Percentiles rank a stretch among this genome's conserved stretches.
These are phyloP conservation scores for Phaffomyces thermotolerans DNA, from an alignment of 805 yeast species.

Conservation along the genomic window DNA sequence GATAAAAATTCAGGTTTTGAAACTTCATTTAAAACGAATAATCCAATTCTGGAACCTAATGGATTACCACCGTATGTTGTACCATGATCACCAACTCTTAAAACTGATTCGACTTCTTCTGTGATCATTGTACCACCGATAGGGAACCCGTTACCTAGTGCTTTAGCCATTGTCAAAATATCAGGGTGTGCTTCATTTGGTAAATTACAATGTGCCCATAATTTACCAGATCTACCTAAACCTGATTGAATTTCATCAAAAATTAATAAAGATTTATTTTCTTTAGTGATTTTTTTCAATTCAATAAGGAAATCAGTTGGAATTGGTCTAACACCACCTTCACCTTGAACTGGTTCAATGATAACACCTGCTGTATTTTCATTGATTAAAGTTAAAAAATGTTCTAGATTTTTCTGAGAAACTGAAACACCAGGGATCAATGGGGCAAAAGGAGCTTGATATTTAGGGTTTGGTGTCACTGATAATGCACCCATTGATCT, in stretches of 20 bases:
- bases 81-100: conserved; percentile 93
- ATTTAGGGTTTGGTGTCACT: conserved; percentile 88
- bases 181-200: conserved; percentile 89
- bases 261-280: conserved; percentile 68
- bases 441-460: conserved; percentile 87
- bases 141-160: conserved; percentile 94
- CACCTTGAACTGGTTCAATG: conserved; percentile 97
- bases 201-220: conserved; percentile 85
- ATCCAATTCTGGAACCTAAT: conserved; percentile 75
- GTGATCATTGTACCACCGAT: conserved; percentile 89
- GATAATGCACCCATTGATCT: conserved; percentile 90
- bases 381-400: conserved; percentile 39
- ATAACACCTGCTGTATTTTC: conserved; percentile 72
- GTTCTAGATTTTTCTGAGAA: conserved; percentile 53
- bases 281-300: conserved; percentile 58
- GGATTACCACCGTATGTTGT: conserved; percentile 98
- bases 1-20: conserved; percentile 52
- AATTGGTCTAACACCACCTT: conserved; percentile 84
- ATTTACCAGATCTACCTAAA: conserved; percentile 80
- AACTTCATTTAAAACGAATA: conserved; percentile 64
- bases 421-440: conserved; percentile 81
- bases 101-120: conserved; percentile 62
- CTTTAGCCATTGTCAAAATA: conserved; percentile 90
- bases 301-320: conserved; percentile 55
- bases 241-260: conserved; percentile 98